Base-by-base conservation (phyloP, 1,284 basidiomycete genomes). In the Ganoderma sinense region DNA sequence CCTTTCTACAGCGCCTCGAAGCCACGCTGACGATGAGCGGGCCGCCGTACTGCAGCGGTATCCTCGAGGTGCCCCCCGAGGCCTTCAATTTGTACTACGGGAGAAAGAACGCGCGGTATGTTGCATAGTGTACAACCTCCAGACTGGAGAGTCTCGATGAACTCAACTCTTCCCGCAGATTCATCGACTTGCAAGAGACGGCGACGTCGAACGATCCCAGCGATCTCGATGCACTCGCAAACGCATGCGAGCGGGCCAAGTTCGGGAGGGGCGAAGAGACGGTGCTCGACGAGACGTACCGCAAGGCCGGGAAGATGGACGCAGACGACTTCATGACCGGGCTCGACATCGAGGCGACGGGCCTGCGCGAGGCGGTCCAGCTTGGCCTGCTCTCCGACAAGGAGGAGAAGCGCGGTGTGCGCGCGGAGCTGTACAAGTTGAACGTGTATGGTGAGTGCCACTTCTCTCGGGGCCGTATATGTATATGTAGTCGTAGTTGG, bases 251-350 rank as follows among this genome's bases (percentile, higher is more conserved):
- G 16, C 23, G 64, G 2, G 77, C 76, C 7, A 71, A 73, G 5
- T 77, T 78, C 45, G 76, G 77, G 0, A 43, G 63, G 20, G 64
- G 71, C 45, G 20, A 73, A 3, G 60, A 76, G 56, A 68, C 74
- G 31, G 74, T 77, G 11, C 67, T 67, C 2, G 75, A 78, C 63
- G 77, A 77, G 68, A 67, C 75, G 36, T 76, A 77, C 65, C 70
- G 76, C n/a, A 76, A 75, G 62, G 75, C 77, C 4, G 74, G 73
- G 13, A 78, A 77, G 71, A 71, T 78, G 65, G 78, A 81, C 55
- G 16, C 41, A 0, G 45, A 56, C 40, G 10, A 14, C 39, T 65
- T 29, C 41, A 61, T 60, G 23, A 14, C 23, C 13, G 18, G 51
- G 11, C 51, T 53, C 51, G 26, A 53, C 51, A 59, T 70, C 14